phyloP scores from a whole-genome alignment of 1,284 basidiomycete species.

The Pulchroboletus neoregius region DNA sequence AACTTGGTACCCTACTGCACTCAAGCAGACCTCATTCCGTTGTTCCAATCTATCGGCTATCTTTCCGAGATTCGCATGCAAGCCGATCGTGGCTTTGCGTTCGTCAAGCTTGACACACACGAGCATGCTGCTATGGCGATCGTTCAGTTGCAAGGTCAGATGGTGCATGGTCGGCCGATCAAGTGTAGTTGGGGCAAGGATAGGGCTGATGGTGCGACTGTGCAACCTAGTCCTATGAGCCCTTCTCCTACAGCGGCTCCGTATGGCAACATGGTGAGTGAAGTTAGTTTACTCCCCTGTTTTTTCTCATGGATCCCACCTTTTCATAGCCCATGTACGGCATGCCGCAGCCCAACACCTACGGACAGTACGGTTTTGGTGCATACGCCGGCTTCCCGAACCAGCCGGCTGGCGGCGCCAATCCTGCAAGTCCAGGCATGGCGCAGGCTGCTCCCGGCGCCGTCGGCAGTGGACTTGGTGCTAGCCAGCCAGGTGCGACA shows the following conservation, averaged over 20 bases:
- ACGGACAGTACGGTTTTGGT: conserved; percentile 76
- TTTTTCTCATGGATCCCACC: conserved; percentile 7
- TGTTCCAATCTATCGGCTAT: conserved; percentile 97
- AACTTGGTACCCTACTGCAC: conserved; percentile 96
- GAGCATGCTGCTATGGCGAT: conserved; percentile 98
- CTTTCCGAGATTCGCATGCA: conserved; percentile 98
- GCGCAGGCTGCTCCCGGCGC: conserved; percentile 51
- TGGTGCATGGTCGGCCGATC: conserved; percentile 93
- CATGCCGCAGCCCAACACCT: conserved; percentile 76
- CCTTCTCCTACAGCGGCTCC: conserved; percentile 63
- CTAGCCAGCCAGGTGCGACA: conserved; percentile 51
- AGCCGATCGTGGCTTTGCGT: conserved; percentile 95
- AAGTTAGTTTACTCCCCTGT: conserved; percentile 1
- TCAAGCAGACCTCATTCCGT: conserved; percentile 90
- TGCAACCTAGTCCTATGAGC: conserved; percentile 54
- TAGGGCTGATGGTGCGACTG: conserved; percentile 65
- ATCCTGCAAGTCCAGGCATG: conserved; percentile 61
- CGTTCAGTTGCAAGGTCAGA: conserved; percentile 89
- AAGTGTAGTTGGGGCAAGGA: conserved; percentile 99
- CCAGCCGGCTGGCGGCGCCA: conserved; percentile 47
- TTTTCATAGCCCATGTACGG: conserved; percentile 72
- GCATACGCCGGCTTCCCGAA: conserved; percentile 69
- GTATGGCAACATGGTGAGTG: conserved; percentile 69
- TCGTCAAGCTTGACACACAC: conserved; percentile 97
- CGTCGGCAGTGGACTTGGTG: conserved; percentile 53